Base-by-base conservation (phyloP, 306 rosid genomes). In the Chamaecrista fasciculata region DNA sequence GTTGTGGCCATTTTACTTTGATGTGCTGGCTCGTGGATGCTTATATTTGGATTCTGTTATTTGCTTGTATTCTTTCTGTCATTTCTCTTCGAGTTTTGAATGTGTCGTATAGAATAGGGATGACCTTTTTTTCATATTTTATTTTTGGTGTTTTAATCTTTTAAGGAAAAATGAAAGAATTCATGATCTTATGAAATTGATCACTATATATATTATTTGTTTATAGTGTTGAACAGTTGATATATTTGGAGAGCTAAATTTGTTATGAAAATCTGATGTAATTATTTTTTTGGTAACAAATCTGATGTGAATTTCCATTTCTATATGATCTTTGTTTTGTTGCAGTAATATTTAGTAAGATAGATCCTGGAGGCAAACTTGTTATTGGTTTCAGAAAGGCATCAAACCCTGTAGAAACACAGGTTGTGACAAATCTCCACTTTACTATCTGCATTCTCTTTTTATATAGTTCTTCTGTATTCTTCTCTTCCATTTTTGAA, bases 291-390 rank as follows among this genome's bases (percentile, higher is more conserved):
- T n/a, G n/a, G n/a, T n/a, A n/a, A n/a, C n/a, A 46, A 44, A 52
- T 69, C 52, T 53, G 71, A 72, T 36, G 33, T 66, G 26, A 53
- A 18, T 31, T 29, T 57, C 70, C n/a, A n/a, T 43, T 59, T 40
- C 63, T 53, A 11, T 51, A 14, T 60, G 69, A 66, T 81, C 52
- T 62, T 58, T 40, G 28, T 31, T 2, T 63, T 52, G 7, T 48
- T 79, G 87, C 91, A 94, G 99, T 94, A 63, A 94, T 96, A 26
- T 94, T 94, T 77, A 94, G 97, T 75, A 92, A 95, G 80, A 91
- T 85, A 81, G 97, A 91, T 71, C 99, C 99, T 11, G 99, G 95
- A 61, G 88, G 86, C 25, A 87, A 86, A 81, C 94, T 94, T 82
- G 88, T 94, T 66, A 85, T 94, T 80, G 99, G 99, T 21, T 91